Conservation (phyloP, 192 early-diverging fungal genomes). For the Coemansia asiatica region DNA sequence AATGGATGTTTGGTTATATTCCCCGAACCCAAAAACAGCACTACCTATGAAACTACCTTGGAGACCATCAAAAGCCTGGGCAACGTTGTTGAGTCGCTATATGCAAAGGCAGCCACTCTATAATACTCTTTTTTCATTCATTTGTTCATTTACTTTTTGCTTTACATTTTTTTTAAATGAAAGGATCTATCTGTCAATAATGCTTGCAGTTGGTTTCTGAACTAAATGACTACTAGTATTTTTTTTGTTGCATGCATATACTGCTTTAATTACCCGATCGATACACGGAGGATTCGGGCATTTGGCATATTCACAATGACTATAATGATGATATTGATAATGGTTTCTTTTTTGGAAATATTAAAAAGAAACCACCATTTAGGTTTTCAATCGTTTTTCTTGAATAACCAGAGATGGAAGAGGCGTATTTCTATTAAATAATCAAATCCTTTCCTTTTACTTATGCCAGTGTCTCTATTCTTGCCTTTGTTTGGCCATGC, state of each 20-base stretch:
- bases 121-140: slow-evolving; percentile 3
- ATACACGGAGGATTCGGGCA: too few species aligned
- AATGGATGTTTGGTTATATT: slow-evolving; percentile 94
- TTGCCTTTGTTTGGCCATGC: neutral
- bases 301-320: too few species aligned
- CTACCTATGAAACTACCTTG: slow-evolving; percentile 87
- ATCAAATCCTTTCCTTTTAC: neutral
- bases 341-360: too few species aligned
- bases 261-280: too few species aligned
- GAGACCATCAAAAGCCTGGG: slow-evolving; percentile 97
- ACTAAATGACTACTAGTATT: too few species aligned
- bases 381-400: neutral
- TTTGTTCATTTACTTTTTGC: neutral
- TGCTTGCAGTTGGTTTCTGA: too few species aligned
- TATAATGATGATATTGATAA: too few species aligned
- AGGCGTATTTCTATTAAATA: neutral
- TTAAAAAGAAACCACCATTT: too few species aligned
- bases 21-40: slow-evolving; percentile 85
- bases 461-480: neutral
- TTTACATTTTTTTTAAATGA: neutral
- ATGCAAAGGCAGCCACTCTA: slow-evolving; percentile 74
- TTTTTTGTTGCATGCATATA: too few species aligned
- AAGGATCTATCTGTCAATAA: too few species aligned
- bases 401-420: neutral
- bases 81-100: slow-evolving; percentile 92